Base-by-base conservation (phyloP, 1,284 basidiomycete species). In the Cystobasidiaceae sp. region DNA sequence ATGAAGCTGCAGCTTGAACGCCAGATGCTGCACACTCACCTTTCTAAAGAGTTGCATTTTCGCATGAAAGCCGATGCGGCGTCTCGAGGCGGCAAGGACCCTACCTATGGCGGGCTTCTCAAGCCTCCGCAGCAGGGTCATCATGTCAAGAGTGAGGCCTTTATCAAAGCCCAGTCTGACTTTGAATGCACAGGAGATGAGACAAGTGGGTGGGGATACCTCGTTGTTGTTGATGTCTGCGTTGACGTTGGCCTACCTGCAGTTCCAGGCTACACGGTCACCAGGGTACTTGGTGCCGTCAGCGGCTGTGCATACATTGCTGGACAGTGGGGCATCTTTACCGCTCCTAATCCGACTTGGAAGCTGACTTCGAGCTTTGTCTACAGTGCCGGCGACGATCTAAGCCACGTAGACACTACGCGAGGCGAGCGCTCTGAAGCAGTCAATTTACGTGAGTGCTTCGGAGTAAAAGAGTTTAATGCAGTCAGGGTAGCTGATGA, bases 111-210 rank as follows among this genome's bases (percentile, higher is more conserved):
- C 27, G 46, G 46, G 0, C 25, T 51, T 33, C 48, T 44, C 21
- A 62, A 62, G n/a, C 50, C 46, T 28, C 46, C 46, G 11, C 43
- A 28, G 28, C 21, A 37, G 4, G 60, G 50, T 23, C 34, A 33
- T 17, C 39, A 30, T 17, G 7, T 28, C 45, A 60, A 60, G 17
- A 48, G 32, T n/a, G 37, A 49, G 21, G 46, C 50, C 19, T 44
- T 27, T 15, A 33, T 54, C 19, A 51, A 64, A 41, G 52, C 52
- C 9, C 33, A 32, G 17, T n/a, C 17, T 4, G 45, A 55, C 8
- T 64, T 64, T 43, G 48, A 51, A 25, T 56, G 39, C 27, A 52
- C 56, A 4, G 49, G 37, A 13, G 45, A 39, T 25, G 61, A 64
- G 25, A 17, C 39, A 7, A 49, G 61, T 64, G 33, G 28, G 43